Conservation (phyloP, 1,284 basidiomycete species). For the Phylloporus sp. region DNA sequence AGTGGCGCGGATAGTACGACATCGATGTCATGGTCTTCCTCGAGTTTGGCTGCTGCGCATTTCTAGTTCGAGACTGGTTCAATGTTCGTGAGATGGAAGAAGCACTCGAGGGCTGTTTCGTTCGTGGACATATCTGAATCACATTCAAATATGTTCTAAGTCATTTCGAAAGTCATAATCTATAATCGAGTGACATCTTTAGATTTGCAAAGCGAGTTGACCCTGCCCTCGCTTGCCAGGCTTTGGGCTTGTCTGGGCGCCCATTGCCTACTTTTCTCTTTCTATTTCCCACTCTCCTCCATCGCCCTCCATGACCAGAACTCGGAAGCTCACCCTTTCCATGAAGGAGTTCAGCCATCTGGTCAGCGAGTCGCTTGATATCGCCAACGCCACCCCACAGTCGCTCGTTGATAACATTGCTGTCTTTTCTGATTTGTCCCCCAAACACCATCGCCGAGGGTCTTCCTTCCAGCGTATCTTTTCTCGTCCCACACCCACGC, state of each 20-base stretch:
- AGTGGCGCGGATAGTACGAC: background rate
- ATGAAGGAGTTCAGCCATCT: constrained; percentile 40
- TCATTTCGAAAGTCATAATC: constrained; percentile 20
- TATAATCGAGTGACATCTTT: constrained; percentile 8
- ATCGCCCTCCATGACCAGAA: constrained; percentile 31
- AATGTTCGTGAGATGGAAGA: background rate
- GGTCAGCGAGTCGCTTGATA: constrained; percentile 38
- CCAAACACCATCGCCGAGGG: constrained; percentile 18
- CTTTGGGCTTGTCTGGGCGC: background rate
- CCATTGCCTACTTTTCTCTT: constrained; percentile 5
- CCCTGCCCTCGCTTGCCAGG: constrained; percentile 22
- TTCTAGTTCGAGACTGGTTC: too few species aligned
- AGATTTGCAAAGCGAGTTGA: constrained; percentile 14
- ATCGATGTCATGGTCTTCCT: too few species aligned
- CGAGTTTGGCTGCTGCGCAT: too few species aligned
- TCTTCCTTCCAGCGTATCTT: constrained; percentile 38
- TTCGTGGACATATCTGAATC: background rate
- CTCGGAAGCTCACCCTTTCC: constrained; percentile 33
- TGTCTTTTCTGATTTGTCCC: constrained; percentile 23
- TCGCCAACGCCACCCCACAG: constrained; percentile 15
- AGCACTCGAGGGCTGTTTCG: background rate
- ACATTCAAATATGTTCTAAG: background rate
- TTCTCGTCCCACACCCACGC: constrained; percentile 29
- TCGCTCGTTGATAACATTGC: constrained; percentile 29
- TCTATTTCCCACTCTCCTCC: background rate